Evolutionary conservation across 78 protist genomes (phyloP), one percentile per base, ranked within the genome.

Genomic region (Ministeria vibrans): DNA sequence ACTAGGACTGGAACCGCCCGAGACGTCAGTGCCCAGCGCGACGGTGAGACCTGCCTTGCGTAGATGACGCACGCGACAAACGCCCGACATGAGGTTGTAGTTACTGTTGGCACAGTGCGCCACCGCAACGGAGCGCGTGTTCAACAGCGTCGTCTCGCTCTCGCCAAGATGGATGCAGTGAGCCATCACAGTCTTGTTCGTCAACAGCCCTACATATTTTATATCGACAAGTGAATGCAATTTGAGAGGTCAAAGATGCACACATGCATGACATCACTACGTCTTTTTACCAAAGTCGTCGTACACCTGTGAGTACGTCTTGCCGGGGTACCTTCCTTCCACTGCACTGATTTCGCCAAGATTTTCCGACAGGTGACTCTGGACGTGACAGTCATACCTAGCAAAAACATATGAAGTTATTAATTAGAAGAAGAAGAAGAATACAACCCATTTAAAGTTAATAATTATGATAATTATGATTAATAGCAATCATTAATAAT

Each of bases 11-110:
- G 18, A 80, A 49, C 96, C 96, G 62, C 96, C 96, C 0, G 79
- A 5, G 23, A 88, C 55, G 70, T 92, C 96, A 2, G 95, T 92
- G 51, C 95, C 96, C 41, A 92, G 83, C 3, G 83, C 88, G 13
- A 92, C 85, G 9, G 0, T 41, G 27, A 81, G 55, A 27, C 25
- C 53, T 2, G 15, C 1, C 34, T 49, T 2, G 42, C 20, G 73
- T 4, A 64, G 9, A 49, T 53, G 49, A 18, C 45, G 83, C 20
- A 84, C 61, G 13, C 15, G 28, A 45, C 22, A 13, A 43, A 53
- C 49, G 41, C 83, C 83, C 22, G 11, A 1, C 38, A 6, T 0
- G 63, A 68, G 53, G 42, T 15, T 1, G 78, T 77, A 89, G 88
- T 92, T 92, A 13, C 78, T 44, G 15, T 32, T 20, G 9, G 96